Evolutionary conservation across 176 grass and related monocot genomes (phyloP), one percentile per base, ranked within the genome.

Genomic region (Melocanna baccifera): DNA sequence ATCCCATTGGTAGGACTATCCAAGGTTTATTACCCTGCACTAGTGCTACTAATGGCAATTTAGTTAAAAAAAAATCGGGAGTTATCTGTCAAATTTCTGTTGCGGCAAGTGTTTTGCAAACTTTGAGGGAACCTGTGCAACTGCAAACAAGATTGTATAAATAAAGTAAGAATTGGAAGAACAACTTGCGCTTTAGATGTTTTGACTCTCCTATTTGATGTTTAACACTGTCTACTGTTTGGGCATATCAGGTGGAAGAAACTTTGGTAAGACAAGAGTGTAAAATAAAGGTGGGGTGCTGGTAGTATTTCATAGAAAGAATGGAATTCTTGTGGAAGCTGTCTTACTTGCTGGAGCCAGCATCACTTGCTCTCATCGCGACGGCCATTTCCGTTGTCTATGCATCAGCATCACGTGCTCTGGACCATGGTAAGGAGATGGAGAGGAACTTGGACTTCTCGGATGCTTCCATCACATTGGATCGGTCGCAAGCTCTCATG

Each of bases 361-460:
- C 96, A 20, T 99, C 96, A 2, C 81, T 99, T 36, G 85, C 91
- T 64, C 91, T 99, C 22, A 91, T 96, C 14, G 42, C 41, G 7
- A 99, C 93, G 4, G 93, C 96, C 19, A 63, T 99, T 57, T 96
- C 90, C 2, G 93, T 96, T 46, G 92, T 84, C 63, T 99, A 96
- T 63, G 89, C 91, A 37, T 91, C 96, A 9, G 96, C 96, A 12
- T 86, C 75, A 0, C 93, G 96, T n/a, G 93, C 96, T 69, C 88
- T 99, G 29, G 85, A 96, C 74, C 94, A 99, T 71, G 93, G 93
- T 74, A 91, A 89, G 30, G 91, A 99, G 87, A 94, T 99, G 91
- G 96, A 94, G 83, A 90, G 90, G 32, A 96, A 96, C 88, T 62
- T 99, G 56, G 96, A 99, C 72, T 99, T 96, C 82, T 96, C 96